Percentiles rank a stretch among this genome's conserved stretches.
Evolutionary conservation across 768 basidiomycete genomes (phyloP).

Genomic region (Boletus insuetus): DNA sequence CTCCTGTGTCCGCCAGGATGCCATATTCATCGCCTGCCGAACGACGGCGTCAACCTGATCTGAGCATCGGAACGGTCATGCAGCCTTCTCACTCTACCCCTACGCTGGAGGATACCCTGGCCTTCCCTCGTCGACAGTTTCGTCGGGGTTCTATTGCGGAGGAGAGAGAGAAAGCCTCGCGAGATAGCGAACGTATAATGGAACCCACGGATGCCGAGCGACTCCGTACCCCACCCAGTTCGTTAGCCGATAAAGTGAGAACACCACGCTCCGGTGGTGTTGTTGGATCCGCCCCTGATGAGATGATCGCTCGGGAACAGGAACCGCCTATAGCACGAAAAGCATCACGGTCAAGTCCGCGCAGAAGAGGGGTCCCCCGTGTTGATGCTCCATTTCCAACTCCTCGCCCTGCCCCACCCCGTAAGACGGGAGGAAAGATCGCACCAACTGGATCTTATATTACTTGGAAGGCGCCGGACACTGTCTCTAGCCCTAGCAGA

Average conservation of each 20-base stretch:
- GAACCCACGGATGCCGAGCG: conserved; percentile 21
- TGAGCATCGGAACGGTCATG: conserved; percentile 16
- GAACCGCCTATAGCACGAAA: conserved; percentile 14
- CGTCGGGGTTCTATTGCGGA: conserved; percentile 29
- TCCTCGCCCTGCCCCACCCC: conserved; percentile 17
- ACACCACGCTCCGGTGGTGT: conserved; percentile 13
- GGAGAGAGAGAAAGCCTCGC: conserved; percentile 21
- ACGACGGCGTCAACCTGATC: conserved; percentile 27
- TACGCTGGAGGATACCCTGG: conserved; percentile 31
- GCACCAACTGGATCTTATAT: conserved; percentile 23
- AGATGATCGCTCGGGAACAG: conserved; percentile 16
- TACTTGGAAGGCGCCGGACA: conserved; percentile 33
- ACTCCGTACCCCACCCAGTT: conserved; percentile 13
- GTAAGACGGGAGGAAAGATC: conserved; percentile 23
- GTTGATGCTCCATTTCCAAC: conserved; percentile 17
- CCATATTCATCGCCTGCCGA: conserved; percentile 23
- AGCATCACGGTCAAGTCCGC: conserved; percentile 17
- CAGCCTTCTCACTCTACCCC: conserved; percentile 29
- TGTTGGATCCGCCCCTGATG: conserved; percentile 22
- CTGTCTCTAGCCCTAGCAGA: conserved; percentile 31
- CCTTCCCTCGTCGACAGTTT: conserved; percentile 22
- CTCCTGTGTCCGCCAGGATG: conserved; percentile 31
- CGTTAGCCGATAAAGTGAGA: conserved; percentile 18
- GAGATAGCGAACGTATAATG: conserved; percentile 24
- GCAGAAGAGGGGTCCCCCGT: conserved; percentile 21